Base-by-base conservation (phyloP, 2,329 filamentous ascomycete species). In the Aspergillus ochraceus region DNA sequence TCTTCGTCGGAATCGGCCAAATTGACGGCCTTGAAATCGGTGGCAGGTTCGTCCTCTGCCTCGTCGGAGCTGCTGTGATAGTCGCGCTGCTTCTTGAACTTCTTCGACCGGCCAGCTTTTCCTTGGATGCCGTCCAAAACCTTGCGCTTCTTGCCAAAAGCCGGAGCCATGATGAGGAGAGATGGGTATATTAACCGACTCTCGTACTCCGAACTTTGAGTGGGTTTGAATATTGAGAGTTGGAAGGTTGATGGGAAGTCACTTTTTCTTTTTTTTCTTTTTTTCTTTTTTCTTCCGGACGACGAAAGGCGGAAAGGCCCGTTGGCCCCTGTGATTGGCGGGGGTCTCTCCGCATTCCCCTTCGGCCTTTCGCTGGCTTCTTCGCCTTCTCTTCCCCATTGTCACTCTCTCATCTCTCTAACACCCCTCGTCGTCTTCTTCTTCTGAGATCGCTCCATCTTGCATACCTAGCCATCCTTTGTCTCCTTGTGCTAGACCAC, bases 31-130 rank as follows among this genome's bases (percentile, higher is more conserved):
- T 79, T 70, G 70, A 85, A 84, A 61, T 80, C 77, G 65, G 73
- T 68, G 11, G 67, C 71, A 52, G 74, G 69, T 24, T 76, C 75
- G 39, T 81, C 80, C 52, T 80, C 77, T 58, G 86, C 83, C 49
- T 87, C 85, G 60, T 84, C 84, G 32, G 85, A 88, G 71, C 77
- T 76, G 74, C 84, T 88, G 81, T 88, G 83, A 76, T 90, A 89
- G 59, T 80, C 76, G 65, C 77, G 77, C 72, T 89, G 86, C 73
- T 86, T 87, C 74, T 85, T 86, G 71, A 86, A 81, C 68, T 86
- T 86, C 73, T 85, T 85, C 63, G 81, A 79, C 50, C 78, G 73
- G 26, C 80, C 79, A 53, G 78, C 78, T 67, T 82, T 82, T 50
- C 81, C 82, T 55, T 81, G 79, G 74, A 85, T 80, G 54, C 82